A percentile compares a stretch with the other conserved stretches of the same genome.
phyloP scores from a whole-genome alignment of 495 filamentous ascomycete genomes.

The Amniculicola lignicola region DNA sequence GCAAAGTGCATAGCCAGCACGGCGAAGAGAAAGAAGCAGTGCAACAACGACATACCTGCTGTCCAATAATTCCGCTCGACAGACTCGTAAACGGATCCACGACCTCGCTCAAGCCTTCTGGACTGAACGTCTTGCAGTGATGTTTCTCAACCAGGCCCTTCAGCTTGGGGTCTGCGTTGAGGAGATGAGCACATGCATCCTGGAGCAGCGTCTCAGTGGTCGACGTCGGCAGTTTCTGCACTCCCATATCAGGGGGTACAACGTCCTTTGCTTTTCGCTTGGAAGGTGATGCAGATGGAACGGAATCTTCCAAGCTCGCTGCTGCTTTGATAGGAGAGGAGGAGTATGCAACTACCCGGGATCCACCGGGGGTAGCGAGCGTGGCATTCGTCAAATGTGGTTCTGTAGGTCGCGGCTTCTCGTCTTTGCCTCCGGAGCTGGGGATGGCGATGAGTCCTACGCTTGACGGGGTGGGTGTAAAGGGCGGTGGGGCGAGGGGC shows the following conservation, averaged over 20 bases:
- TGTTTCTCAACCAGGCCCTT: slow-evolving; percentile 69
- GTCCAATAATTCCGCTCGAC: slow-evolving; percentile 82
- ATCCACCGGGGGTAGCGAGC: slow-evolving; percentile 75
- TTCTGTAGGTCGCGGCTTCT: slow-evolving; percentile 57
- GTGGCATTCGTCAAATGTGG: slow-evolving; percentile 69
- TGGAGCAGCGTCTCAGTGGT: slow-evolving; percentile 73
- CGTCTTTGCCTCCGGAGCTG: slow-evolving; percentile 10
- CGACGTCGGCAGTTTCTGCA: slow-evolving; percentile 46
- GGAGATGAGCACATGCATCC: slow-evolving; percentile 73
- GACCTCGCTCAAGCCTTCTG: slow-evolving; percentile 74
- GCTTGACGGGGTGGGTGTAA: slow-evolving; percentile 21
- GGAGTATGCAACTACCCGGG: slow-evolving; percentile 58
- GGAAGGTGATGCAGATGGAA: slow-evolving; percentile 23
- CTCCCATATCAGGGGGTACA: slow-evolving; percentile 19
- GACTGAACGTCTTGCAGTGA: slow-evolving; percentile 73
- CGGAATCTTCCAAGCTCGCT: too few species aligned
- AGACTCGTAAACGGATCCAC: slow-evolving; percentile 86
- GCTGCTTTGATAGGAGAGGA: slow-evolving; percentile 25
- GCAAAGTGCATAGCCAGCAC: neutral
- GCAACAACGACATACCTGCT: slow-evolving; percentile 69
- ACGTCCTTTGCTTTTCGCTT: slow-evolving; percentile 18
- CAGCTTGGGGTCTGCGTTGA: slow-evolving; percentile 71
- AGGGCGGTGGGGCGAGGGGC: slow-evolving; percentile 3
- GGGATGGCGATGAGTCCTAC: slow-evolving; percentile 8
- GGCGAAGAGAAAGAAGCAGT: slow-evolving; percentile 5